Evolutionary conservation across 1,139 yeast species (phyloP), one percentile per base, ranked within the genome.

Genomic region (Kluyveromyces sp.): DNA sequence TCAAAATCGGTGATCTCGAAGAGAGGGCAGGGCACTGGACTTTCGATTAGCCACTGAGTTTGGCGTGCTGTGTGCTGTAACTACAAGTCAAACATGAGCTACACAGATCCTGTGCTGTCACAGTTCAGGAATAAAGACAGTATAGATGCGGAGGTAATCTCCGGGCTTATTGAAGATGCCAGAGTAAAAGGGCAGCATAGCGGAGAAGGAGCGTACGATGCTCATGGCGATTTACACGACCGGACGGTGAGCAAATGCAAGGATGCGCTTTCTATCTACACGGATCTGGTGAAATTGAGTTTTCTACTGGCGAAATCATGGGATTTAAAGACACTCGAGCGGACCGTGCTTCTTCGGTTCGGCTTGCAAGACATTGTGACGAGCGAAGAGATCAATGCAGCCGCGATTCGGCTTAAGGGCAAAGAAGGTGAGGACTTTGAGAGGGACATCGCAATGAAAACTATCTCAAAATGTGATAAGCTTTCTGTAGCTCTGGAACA

Each of bases 391-490:
- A 7, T 18, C n/a, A n/a, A 12, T 8, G 17, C 33, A 7, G 13
- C 28, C 9, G 33, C 42, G 41, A 20, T n/a, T 7, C 33, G 38
- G 3, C 31, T 26, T 18, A 30, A 22, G 26, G 32, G 35, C 16
- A 36, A 42, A 33, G 40, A 43, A 16, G 37, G 42, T 8, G 53
- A 49, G 19, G 47, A 43, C 2, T 52, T 54, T 35, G 55, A 55
- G 40, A 48, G 47, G 38, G 58, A 55, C 29, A 45, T 53, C 33
- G 53, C 58, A 1, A 32, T 55, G 42, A 55, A 53, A 45, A 50
- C 57, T 25, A 52, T 57, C 17, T 46, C 50, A 16, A 50, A 50
- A 33, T 56, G 57, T 38, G 59, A 57, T 34, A 56, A 52, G 33
- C 40, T 57, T n/a, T 51, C 59, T n/a, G 33, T 43, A 17, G 55